Percentiles rank a stretch among this genome's conserved stretches.
Evolutionary conservation across 768 basidiomycete genomes (phyloP).

Genomic region (Serendipita vermifera): DNA sequence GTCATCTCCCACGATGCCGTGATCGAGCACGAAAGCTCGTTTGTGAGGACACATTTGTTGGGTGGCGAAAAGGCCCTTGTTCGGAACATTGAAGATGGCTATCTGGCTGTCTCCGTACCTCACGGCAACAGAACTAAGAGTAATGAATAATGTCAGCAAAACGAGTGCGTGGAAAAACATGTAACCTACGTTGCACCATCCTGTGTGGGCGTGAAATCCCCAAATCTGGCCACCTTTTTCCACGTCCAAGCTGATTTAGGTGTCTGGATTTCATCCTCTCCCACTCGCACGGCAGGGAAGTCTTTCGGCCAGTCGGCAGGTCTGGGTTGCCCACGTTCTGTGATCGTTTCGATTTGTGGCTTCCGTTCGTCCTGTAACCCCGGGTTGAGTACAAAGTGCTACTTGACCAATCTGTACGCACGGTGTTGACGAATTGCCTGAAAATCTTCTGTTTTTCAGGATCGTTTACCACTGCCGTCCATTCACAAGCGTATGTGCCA

Average conservation of each 20-base stretch:
- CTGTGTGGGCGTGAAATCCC: conserved; percentile 37
- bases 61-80: conserved; percentile 46
- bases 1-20: conserved; percentile 53
- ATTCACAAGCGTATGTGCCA: conserved; percentile 54
- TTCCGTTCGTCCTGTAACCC: conserved; percentile 30
- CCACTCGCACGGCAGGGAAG: conserved; percentile 36
- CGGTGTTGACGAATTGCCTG: conserved; percentile 55
- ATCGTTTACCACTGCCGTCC: conserved; percentile 48
- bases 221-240: conserved; percentile 34
- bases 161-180: background rate
- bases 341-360: conserved; percentile 36
- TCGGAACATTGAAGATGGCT: conserved; percentile 53
- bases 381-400: background rate
- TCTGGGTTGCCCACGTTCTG: conserved; percentile 47
- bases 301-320: conserved; percentile 59
- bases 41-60: conserved; percentile 48
- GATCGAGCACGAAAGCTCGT: conserved; percentile 56
- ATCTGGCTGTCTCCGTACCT: conserved; percentile 55
- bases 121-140: conserved; percentile 33
- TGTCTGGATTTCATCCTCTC: conserved; percentile 27
- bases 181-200: conserved; percentile 34
- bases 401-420: conserved; percentile 15
- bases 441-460: conserved; percentile 38
- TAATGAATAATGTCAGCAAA: background rate
- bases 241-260: conserved; percentile 46